A percentile compares a stretch with the other conserved stretches of the same genome.
Conservation (phyloP, 1,139 yeast genomes). For the Geotrichum aggregatum region DNA sequence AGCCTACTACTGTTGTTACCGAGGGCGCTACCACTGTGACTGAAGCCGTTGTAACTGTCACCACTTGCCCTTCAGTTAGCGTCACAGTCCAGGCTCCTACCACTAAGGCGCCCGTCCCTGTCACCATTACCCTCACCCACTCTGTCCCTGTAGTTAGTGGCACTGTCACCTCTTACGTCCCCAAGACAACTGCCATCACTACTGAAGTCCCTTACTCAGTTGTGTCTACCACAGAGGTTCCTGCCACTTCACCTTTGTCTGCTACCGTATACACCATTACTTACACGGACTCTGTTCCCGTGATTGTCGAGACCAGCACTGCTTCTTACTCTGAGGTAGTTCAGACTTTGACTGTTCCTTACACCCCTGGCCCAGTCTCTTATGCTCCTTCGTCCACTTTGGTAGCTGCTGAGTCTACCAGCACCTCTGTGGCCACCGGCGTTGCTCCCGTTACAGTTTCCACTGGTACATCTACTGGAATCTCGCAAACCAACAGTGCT, state of each 20-base stretch:
- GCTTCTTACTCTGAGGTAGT: neutral
- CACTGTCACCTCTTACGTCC: constrained; percentile 10
- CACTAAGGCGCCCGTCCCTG: constrained; percentile 12
- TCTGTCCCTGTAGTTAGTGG: constrained; percentile 18
- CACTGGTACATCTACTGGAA: constrained; percentile 10
- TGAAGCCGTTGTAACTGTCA: constrained; percentile 2
- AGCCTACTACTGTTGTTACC: constrained; percentile 3
- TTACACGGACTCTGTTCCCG: constrained; percentile 8
- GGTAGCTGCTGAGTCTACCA: constrained; percentile 10
- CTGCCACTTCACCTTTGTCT: constrained; percentile 9
- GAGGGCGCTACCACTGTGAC: constrained; percentile 4
- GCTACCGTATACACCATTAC: constrained; percentile 9
- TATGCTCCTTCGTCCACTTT: neutral
- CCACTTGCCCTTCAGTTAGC: constrained; percentile 12
- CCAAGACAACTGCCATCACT: constrained; percentile 7
- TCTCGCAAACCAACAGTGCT: constrained; percentile 9
- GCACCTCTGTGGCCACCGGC: constrained; percentile 2
- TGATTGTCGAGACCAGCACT: constrained; percentile 2
- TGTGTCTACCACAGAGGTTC: constrained; percentile 13
- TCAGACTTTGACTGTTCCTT: constrained; percentile 2
- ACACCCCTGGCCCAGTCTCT: constrained; percentile 1
- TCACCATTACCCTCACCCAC: constrained; percentile 20
- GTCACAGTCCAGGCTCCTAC: neutral
- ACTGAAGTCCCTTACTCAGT: constrained; percentile 13
- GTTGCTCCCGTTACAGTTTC: neutral